Conservation (phyloP, 208 protist genomes). For the Crithidia fasciculata region DNA sequence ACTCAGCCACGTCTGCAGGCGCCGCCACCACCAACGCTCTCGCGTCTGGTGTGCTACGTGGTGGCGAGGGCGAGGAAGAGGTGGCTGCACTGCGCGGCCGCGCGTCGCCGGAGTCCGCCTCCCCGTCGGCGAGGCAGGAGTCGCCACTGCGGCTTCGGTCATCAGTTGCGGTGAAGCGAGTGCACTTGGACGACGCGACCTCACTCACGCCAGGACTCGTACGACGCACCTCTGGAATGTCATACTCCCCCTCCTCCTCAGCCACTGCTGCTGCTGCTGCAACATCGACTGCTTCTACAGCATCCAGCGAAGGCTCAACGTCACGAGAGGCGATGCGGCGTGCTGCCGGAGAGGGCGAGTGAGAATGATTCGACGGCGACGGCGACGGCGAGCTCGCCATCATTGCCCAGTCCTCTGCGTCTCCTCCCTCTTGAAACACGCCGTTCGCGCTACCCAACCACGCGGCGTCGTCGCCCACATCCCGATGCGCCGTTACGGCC, state of each 20-base stretch:
- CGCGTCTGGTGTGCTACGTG: background rate
- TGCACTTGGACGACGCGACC: constrained; percentile 4
- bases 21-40: background rate
- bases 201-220: constrained; percentile 20
- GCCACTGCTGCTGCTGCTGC: background rate
- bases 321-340: background rate
- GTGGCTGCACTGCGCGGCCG: background rate
- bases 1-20: too few species aligned
- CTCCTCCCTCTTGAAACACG: background rate
- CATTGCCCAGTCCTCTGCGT: background rate
- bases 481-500: background rate
- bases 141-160: background rate
- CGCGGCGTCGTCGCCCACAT: background rate
- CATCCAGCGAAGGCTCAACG: background rate
- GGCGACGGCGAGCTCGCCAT: background rate
- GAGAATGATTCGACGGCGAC: background rate
- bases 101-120: too few species aligned
- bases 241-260: constrained; percentile 6
- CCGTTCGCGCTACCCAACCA: background rate
- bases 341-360: constrained; percentile 1
- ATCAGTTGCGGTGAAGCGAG: background rate
- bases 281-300: background rate
- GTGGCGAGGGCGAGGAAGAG: background rate
- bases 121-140: too few species aligned
- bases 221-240: constrained; percentile 16